A percentile compares a stretch with the other conserved stretches of the same genome.
Conservation (phyloP, 148 eudicot species). For the Silene latifolia region DNA sequence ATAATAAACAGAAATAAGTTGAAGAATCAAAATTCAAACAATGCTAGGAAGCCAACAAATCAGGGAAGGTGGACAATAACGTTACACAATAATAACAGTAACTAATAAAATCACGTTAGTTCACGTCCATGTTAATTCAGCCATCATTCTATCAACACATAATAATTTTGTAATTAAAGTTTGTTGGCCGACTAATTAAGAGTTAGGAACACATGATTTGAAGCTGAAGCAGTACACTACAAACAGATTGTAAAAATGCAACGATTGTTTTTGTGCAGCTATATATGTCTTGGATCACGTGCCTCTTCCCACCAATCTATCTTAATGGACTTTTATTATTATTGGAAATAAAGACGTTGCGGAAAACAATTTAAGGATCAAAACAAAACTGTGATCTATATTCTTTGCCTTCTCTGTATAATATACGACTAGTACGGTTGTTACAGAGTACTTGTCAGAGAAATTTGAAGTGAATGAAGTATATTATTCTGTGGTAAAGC, state of each 20-base stretch:
- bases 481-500: too few relatives aligned
- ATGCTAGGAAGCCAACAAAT: too few relatives aligned
- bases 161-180: not conserved
- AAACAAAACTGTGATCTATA: not conserved
- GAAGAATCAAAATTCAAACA: too few relatives aligned
- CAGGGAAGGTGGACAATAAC: too few relatives aligned
- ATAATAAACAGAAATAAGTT: too few relatives aligned
- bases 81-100: not conserved
- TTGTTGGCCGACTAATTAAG: too few relatives aligned
- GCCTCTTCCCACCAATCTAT: not conserved
- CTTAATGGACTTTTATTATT: not conserved
- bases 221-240: too few relatives aligned
- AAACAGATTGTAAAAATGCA: not conserved
- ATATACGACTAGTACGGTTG: too few relatives aligned
- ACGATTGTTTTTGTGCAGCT: not conserved
- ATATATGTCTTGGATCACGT: constrained; percentile 8
- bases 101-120: not conserved
- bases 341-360: not conserved
- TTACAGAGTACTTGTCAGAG: too few relatives aligned
- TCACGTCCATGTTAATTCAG: not conserved
- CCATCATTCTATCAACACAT: not conserved
- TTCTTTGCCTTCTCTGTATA: too few relatives aligned
- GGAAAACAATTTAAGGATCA: not conserved
- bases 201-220: too few relatives aligned
- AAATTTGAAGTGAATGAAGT: too few relatives aligned